Evolutionary conservation across 1,284 basidiomycete species (phyloP).

Genomic region (Cryptococcus sp.): DNA sequence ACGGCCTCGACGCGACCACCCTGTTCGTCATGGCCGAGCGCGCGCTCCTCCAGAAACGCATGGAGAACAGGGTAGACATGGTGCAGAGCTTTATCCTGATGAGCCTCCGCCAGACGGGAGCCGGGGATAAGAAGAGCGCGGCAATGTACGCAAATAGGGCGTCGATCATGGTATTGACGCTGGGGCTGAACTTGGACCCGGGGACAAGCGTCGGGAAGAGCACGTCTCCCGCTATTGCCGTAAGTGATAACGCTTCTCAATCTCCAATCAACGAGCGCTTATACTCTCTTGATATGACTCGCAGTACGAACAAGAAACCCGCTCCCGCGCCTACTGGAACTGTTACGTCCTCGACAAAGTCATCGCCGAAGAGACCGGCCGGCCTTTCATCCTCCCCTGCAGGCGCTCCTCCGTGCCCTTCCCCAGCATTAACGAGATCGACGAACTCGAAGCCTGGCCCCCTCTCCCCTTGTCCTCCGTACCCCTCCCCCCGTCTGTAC

Average conservation of each 20-base stretch:
- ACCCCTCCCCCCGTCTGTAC: constrained; percentile 19
- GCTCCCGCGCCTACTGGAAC: constrained; percentile 51
- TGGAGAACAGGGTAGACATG: constrained; percentile 36
- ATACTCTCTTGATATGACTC: neutral
- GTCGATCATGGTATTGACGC: constrained; percentile 49
- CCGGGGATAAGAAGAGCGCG: constrained; percentile 49
- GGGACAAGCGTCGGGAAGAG: constrained; percentile 15
- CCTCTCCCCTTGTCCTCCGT: constrained; percentile 29
- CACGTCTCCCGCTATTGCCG: neutral
- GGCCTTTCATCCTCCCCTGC: constrained; percentile 47
- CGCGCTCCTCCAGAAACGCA: constrained; percentile 27
- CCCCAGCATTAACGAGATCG: constrained; percentile 46
- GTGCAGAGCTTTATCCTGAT: constrained; percentile 49
- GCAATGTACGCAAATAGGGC: constrained; percentile 49
- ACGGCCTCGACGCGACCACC: constrained; percentile 57
- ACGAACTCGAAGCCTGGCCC: constrained; percentile 51
- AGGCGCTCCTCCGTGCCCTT: constrained; percentile 48
- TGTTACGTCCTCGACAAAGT: constrained; percentile 51
- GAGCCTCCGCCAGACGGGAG: constrained; percentile 50
- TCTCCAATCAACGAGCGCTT: constrained; percentile 7
- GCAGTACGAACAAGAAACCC: constrained; percentile 37
- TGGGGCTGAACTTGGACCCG: constrained; percentile 48
- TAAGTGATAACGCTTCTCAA: neutral
- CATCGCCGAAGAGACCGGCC: constrained; percentile 51
- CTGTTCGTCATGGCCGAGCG: constrained; percentile 50